phyloP scores from a whole-genome alignment of 1,139 yeast genomes.

The Sugiyamaella grinbergsii region DNA sequence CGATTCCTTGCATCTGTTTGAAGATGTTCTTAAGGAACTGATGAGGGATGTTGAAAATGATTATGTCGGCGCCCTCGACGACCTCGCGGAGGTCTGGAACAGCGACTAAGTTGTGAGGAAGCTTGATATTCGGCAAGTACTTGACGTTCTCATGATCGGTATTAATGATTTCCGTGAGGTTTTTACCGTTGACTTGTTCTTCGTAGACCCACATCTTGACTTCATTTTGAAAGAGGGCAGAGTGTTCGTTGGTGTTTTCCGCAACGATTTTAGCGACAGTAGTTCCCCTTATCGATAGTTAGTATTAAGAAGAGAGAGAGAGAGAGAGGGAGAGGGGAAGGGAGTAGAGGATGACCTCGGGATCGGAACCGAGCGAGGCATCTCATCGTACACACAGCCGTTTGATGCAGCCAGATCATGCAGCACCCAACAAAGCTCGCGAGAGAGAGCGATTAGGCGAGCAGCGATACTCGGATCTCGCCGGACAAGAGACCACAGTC shows the following conservation, averaged over 20 bases:
- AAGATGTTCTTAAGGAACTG: constrained; percentile 80
- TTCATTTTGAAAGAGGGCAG: constrained; percentile 61
- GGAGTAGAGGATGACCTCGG: background rate
- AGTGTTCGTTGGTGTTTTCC: constrained; percentile 73
- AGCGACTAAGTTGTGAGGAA: constrained; percentile 81
- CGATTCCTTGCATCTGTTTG: constrained; percentile 72
- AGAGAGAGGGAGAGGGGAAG: background rate
- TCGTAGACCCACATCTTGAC: constrained; percentile 97
- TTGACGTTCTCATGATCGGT: constrained; percentile 79
- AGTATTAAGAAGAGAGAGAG: background rate
- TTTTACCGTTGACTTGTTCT: constrained; percentile 63
- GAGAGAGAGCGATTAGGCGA: background rate
- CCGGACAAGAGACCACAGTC: no score
- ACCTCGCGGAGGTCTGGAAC: constrained; percentile 77
- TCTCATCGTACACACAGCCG: no score
- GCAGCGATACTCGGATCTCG: no score
- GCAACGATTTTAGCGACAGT: constrained; percentile 93
- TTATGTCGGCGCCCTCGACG: constrained; percentile 73
- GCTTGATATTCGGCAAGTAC: constrained; percentile 73
- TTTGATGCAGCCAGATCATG: background rate
- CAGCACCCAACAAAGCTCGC: constrained; percentile 13
- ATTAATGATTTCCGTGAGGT: constrained; percentile 86
- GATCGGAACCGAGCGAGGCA: background rate
- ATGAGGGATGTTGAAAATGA: constrained; percentile 91
- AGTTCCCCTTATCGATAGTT: constrained; percentile 60